Base-by-base conservation (phyloP, 352 stramenopile genomes). In the Hyaloperonospora arabidopsidis region DNA sequence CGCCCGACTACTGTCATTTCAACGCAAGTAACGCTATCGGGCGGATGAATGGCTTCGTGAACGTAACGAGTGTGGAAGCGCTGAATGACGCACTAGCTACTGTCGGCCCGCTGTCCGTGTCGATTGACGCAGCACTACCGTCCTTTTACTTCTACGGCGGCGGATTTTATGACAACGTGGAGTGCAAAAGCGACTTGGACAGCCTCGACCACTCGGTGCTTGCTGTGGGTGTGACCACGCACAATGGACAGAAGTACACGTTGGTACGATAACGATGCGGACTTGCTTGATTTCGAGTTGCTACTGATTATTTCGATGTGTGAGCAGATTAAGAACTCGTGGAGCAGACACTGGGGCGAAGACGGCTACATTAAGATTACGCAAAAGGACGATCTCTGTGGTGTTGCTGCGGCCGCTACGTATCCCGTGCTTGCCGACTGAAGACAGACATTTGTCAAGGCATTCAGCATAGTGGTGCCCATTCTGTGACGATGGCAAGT, bases 351-450 rank as follows among this genome's bases (percentile, higher is more conserved):
- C 54, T 98, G 93, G 93, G 93, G 93, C 38, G 93, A 98, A 51
- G 69, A 95, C 35, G 89, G 89, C 29, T 97, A 97, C 74, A 65
- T 97, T 28, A 93, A 91, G 64, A 94, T 97, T 57, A 73, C 81
- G 32, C 86, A 95, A 61, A 92, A 94, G 53, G 66, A 94, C 53
- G 98, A 98, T 53, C 86, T 96, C 5, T 98, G 96, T 63, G 95
- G 96, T 17, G 93, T 98, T 41, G 83, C 95, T 40, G 98, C 84
- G 0, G 70, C 78, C 15, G 80, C 88, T 0, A 91, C 74, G 12
- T 96, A 95, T 58, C 84, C 85, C 12, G 57, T 92, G 40, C 67
- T 95, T 46, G 72, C 56, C 22, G 65, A 81, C 23, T 68, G 45
- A 64, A 35, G 38, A n/a, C 23, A 40, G 48, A 43, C 15, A 14